Conservation (phyloP, 768 basidiomycete species). For the Agaricus blazei region DNA sequence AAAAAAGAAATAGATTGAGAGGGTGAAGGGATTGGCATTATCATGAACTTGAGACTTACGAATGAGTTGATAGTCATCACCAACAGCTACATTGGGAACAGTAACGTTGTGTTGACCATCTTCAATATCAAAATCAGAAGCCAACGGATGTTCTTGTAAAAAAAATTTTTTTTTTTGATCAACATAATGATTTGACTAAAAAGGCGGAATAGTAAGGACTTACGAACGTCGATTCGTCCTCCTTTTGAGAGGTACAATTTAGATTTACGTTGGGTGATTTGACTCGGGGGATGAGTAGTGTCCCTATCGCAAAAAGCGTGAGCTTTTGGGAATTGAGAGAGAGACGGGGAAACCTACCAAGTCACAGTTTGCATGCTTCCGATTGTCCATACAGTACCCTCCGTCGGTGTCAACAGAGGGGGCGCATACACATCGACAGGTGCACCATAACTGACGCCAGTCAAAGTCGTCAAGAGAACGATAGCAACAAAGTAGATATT, state of each 20-base stretch:
- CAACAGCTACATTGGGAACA: constrained; percentile 23
- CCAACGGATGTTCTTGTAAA: constrained; percentile 5
- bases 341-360: not conserved
- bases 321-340: not conserved
- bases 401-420: not conserved
- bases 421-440: constrained; percentile 2
- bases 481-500: not conserved
- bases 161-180: constrained; percentile 16
- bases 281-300: constrained; percentile 15
- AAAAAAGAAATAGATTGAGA: no score
- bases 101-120: constrained; percentile 18
- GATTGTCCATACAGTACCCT: not conserved
- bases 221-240: constrained; percentile 19
- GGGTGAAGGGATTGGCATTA: no score
- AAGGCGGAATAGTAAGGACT: not conserved
- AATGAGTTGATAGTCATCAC: constrained; percentile 26
- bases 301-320: constrained; percentile 21
- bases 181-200: not conserved
- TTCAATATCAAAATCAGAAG: constrained; percentile 22
- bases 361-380: not conserved
- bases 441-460: not conserved
- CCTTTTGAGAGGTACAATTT: constrained; percentile 22
- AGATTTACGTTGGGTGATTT: constrained; percentile 28
- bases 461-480: not conserved
- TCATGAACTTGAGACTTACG: no score